Evolutionary conservation across 139 green algal species (phyloP), one percentile per base, ranked within the genome.

Genomic region (Mychonastes homosphaera): DNA sequence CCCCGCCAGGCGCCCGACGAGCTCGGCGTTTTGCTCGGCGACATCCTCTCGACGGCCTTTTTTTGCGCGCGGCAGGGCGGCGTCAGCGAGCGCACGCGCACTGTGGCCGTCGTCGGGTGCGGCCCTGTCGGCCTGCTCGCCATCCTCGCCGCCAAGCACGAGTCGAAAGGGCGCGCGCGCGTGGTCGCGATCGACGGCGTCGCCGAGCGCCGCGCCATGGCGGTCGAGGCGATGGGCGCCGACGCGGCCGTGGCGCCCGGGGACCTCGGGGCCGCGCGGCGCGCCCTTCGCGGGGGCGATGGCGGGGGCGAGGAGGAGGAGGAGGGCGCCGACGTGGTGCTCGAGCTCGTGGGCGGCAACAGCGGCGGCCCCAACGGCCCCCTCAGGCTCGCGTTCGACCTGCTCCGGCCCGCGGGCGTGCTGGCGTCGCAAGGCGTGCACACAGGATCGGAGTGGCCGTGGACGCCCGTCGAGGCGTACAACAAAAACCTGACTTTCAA

Each of bases 51-150:
- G 26, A 72, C 69, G 8, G 71, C 75, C 2, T 77, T 79, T 62
- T 78, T 79, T 58, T 72, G 62, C 4, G 70, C 63, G 4, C 65
- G 79, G 36, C 59, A 63, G 19, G 67, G 65, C 7, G 53, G 56
- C 7, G 51, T 79, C 29, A n/a, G n/a, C n/a, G 41, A 34, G 4
- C 32, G 56, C 15, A 70, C 64, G 18, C 62, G 52, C 12, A 58
- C 52, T 19, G 82, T 81, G 28, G 80, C 61, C 18, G 75, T 89
- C 38, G 56, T 87, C 38, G 82, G 82, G 29, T 85, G 78, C 51
- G 82, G 82, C 21, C 82, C 82, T 3, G 82, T 89, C 3, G 82
- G 81, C 8, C 67, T 83, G 24, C 63, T 89, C 49, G 70, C 80
- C 0, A 49, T 79, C 6, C 53, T 88, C n/a, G 70, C 67, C 55